Percentiles rank a stretch among this genome's conserved stretches.
phyloP scores from a whole-genome alignment of 2,329 filamentous ascomycete species.

The Ophiosphaerella narmari region DNA sequence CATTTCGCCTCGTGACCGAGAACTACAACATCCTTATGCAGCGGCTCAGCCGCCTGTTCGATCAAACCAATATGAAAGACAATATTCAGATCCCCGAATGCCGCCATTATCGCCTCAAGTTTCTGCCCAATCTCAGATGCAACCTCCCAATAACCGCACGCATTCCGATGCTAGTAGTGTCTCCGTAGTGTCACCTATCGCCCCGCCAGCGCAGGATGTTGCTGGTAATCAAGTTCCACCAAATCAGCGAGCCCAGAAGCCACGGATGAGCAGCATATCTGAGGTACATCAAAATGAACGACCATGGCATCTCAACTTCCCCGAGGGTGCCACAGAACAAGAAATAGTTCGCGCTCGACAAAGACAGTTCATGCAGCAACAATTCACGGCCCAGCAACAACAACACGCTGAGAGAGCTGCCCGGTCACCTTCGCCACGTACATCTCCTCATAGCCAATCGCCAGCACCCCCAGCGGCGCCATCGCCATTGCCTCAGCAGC shows the following conservation, averaged over 20 bases:
- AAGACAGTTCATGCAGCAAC: slow-evolving; percentile 42
- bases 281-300: slow-evolving; percentile 34
- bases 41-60: slow-evolving; percentile 12
- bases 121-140: slow-evolving; percentile 33
- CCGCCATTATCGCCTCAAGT: slow-evolving; percentile 39
- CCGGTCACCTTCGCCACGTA: slow-evolving; percentile 37
- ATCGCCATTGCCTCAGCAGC: slow-evolving; percentile 13
- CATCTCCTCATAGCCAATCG: slow-evolving; percentile 26
- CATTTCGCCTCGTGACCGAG: slow-evolving; percentile 26
- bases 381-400: slow-evolving; percentile 39
- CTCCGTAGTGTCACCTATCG: slow-evolving; percentile 39
- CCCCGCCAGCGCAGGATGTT: slow-evolving; percentile 25
- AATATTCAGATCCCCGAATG: slow-evolving; percentile 38
- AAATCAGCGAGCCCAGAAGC: slow-evolving; percentile 26
- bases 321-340: slow-evolving; percentile 41
- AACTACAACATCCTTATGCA: slow-evolving; percentile 17
- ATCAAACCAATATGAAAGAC: slow-evolving; percentile 19
- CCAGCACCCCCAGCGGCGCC: slow-evolving; percentile 18
- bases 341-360: slow-evolving; percentile 45
- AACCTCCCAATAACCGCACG: slow-evolving; percentile 22
- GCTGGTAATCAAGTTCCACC: slow-evolving; percentile 10
- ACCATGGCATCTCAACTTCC: slow-evolving; percentile 42
- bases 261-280: slow-evolving; percentile 44
- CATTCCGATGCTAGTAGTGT: slow-evolving; percentile 35
- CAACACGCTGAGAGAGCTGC: slow-evolving; percentile 36